Evolutionary conservation across 2,329 filamentous ascomycete species (phyloP), one percentile per base, ranked within the genome.

Genomic region (Diaporthe vexans): DNA sequence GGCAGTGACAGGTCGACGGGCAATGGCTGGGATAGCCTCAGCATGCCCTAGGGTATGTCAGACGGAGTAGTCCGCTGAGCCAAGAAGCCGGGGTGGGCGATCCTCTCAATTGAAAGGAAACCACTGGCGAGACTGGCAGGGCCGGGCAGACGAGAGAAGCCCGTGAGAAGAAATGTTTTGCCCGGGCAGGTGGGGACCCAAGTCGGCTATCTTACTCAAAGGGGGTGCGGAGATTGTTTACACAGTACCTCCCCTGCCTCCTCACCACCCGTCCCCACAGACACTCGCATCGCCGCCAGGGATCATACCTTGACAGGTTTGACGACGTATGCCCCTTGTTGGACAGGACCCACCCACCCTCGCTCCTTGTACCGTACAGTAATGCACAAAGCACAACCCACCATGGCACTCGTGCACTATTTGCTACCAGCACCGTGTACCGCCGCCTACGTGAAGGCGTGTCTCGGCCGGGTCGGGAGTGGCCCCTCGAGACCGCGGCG

Each of bases 271-370:
- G 15, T 48, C 59, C 40, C 59, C 59, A 48, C 59, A 63, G 11
- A 48, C 24, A 48, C 24, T 63, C 24, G 24, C 24, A 46, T 46
- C 37, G 24, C 29, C 11, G 29, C n/a, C 63, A 67, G 63, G 61
- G 61, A 52, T 67, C 61, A 67, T 67, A 52, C 46, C 61, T 52
- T 67, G 61, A 67, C 46, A 67, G 46, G 61, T 67, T 52, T 52
- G 51, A 40, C 37, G 37, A 40, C 37, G 37, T 40, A 13, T 40
- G 37, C 10, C 37, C 10, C 37, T 40, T 40, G 35, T 37, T 37
- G 37, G 37, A 40, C 37, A 40, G 37, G 3, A 40, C 15, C 37
- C 37, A 40, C 37, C 37, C 10, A 15, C 37, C 37, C 29, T 33
- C 4, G 29, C 29, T 33, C 29, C 29, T 15, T 46, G 43, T 7